phyloP scores from a whole-genome alignment of 768 basidiomycete genomes.

The Macrolepiota dolichaula region DNA sequence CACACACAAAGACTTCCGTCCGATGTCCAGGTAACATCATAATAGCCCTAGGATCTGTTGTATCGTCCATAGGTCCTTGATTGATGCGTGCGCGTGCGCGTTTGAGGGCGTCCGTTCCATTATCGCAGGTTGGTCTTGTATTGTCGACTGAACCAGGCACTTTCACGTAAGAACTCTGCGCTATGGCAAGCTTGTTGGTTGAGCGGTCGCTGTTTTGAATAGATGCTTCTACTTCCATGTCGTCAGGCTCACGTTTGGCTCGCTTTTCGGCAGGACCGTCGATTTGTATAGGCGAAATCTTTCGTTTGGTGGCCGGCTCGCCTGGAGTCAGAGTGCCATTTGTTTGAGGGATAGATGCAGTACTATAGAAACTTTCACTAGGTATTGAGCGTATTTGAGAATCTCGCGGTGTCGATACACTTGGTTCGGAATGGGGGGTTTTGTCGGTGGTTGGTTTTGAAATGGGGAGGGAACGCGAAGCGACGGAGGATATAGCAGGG shows the following conservation, averaged over 20 bases:
- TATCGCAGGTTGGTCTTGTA: constrained; percentile 14
- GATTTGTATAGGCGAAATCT: constrained; percentile 44
- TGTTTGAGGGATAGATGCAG: neutral
- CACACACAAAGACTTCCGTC: constrained; percentile 75
- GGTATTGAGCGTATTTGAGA: neutral
- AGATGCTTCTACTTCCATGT: constrained; percentile 42
- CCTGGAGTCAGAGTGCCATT: constrained; percentile 12
- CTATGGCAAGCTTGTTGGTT: constrained; percentile 8
- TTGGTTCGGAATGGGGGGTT: neutral
- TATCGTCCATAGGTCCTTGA: constrained; percentile 40
- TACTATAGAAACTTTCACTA: constrained; percentile 12
- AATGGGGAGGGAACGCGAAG: neutral
- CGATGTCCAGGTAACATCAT: constrained; percentile 56
- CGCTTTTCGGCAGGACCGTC: constrained; percentile 64
- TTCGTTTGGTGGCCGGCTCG: constrained; percentile 42
- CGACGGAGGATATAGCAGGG: constrained; percentile 10
- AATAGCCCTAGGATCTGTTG: constrained; percentile 37
- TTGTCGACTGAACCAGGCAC: constrained; percentile 15
- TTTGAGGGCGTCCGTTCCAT: neutral
- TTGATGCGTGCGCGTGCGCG: neutral
- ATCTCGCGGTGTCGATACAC: constrained; percentile 4
- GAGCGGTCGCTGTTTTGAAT: neutral
- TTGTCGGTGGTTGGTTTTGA: constrained; percentile 1
- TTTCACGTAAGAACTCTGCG: constrained; percentile 11
- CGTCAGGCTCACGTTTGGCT: constrained; percentile 46